These are phyloP conservation scores for Fistulina hepatica DNA, from an alignment of 1,284 basidiomycete species.

Conservation along the genomic window DNA sequence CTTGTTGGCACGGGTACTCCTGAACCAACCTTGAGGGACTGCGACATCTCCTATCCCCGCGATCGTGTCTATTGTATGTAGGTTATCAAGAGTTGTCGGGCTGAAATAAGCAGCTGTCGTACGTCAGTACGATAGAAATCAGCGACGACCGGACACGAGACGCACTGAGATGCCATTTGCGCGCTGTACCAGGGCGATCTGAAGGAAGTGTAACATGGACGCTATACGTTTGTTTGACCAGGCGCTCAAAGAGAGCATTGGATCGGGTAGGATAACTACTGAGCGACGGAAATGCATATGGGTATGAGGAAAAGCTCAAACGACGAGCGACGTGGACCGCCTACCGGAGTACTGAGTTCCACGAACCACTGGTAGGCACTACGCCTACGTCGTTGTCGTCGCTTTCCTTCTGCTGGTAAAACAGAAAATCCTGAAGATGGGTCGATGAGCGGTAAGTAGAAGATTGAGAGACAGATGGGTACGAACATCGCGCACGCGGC, in stretches of 20 bases:
- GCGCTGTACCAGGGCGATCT: slow-evolving; percentile 51
- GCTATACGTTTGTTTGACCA: slow-evolving; percentile 79
- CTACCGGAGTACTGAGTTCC: slow-evolving; percentile 13
- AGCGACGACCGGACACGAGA: slow-evolving; percentile 15
- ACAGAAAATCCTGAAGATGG: slow-evolving; percentile 56
- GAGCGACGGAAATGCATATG: no score
- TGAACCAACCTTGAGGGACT: slow-evolving; percentile 67
- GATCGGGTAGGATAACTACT: no score
- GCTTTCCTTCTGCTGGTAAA: slow-evolving; percentile 72
- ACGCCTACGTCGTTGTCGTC: no score
- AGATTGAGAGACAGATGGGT: slow-evolving; percentile 10
- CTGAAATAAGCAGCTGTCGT: slow-evolving; percentile 67
- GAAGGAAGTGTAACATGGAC: slow-evolving; percentile 62
- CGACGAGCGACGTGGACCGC: no score
- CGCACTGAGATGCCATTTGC: slow-evolving; percentile 78
- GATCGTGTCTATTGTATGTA: slow-evolving; percentile 57
- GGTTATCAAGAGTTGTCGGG: slow-evolving; percentile 54
- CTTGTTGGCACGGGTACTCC: slow-evolving; percentile 64
- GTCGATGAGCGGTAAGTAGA: slow-evolving; percentile 6
- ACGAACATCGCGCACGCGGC: slow-evolving; percentile 62
- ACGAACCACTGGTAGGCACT: no score
- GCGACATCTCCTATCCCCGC: slow-evolving; percentile 48
- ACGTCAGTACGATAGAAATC: slow-evolving; percentile 4
- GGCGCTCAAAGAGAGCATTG: no score
- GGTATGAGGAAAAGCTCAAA: no score